Evolutionary conservation across 1,284 basidiomycete species (phyloP).

Genomic region (Ustilago shanxiensis): DNA sequence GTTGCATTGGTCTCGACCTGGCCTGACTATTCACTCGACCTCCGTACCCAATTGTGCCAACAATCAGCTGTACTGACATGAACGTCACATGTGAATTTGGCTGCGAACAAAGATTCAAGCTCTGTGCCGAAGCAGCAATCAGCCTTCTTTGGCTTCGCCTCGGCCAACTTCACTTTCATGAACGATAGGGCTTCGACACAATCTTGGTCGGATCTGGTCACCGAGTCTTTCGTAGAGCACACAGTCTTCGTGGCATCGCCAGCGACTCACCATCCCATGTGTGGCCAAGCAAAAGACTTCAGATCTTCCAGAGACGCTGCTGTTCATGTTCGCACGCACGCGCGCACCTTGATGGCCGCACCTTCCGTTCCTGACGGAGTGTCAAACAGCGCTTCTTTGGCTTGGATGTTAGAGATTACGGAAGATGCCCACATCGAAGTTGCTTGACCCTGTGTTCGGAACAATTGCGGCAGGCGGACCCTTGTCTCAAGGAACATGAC

Average conservation of each 20-base stretch:
- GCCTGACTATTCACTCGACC: not conserved
- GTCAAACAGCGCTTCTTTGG: not conserved
- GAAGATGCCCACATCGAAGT: not conserved
- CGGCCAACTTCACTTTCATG: too few relatives aligned
- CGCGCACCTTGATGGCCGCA: not conserved
- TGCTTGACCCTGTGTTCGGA: not conserved
- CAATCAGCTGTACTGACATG: not conserved
- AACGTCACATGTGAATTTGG: not conserved
- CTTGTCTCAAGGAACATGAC: too few relatives aligned
- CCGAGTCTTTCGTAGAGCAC: too few relatives aligned
- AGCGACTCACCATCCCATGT: too few relatives aligned
- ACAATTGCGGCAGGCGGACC: not conserved
- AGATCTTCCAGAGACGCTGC: not conserved
- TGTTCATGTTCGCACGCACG: not conserved
- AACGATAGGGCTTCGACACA: too few relatives aligned
- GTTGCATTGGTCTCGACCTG: too few relatives aligned
- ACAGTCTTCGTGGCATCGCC: too few relatives aligned
- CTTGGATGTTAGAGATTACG: not conserved
- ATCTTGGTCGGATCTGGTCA: too few relatives aligned
- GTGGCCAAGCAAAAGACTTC: too few relatives aligned
- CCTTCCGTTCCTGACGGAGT: slow-evolving; percentile 4
- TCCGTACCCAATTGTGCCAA: not conserved
- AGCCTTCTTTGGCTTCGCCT: too few relatives aligned
- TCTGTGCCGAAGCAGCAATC: not conserved
- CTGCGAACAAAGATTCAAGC: not conserved